Conservation (phyloP, 1,139 yeast species). For the Hyphopichia fennica region DNA sequence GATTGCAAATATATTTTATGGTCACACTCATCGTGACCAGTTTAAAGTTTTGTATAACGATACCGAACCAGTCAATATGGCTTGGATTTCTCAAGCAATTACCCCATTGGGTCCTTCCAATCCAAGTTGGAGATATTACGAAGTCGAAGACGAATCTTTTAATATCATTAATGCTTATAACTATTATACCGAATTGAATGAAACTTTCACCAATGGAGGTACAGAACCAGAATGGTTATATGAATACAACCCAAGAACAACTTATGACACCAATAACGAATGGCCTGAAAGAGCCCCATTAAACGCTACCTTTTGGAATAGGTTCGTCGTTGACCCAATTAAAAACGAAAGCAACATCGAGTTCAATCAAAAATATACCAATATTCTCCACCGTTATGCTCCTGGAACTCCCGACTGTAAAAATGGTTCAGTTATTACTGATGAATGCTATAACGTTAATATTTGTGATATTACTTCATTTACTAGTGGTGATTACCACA, state of each 20-base stretch:
- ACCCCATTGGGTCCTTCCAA: constrained; percentile 61
- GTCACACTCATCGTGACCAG: constrained; percentile 73
- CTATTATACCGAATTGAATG: constrained; percentile 53
- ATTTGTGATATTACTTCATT: constrained; percentile 40
- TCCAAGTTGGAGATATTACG: constrained; percentile 74
- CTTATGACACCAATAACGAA: constrained; percentile 40
- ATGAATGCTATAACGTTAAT: constrained; percentile 39
- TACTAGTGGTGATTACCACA: constrained; percentile 13
- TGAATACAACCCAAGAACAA: constrained; percentile 55
- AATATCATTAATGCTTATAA: constrained; percentile 60
- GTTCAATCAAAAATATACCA: constrained; percentile 48
- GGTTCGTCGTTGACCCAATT: constrained; percentile 33
- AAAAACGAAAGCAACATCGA: constrained; percentile 33
- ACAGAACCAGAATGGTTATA: constrained; percentile 55
- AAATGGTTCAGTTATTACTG: constrained; percentile 28
- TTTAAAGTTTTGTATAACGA: constrained; percentile 55
- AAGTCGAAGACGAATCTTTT: constrained; percentile 64
- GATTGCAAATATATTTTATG: constrained; percentile 68
- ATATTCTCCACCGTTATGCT: constrained; percentile 51
- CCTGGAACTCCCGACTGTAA: constrained; percentile 50
- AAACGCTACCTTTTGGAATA: constrained; percentile 62
- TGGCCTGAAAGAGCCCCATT: constrained; percentile 57
- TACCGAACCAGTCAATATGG: constrained; percentile 50
- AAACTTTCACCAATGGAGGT: constrained; percentile 48
- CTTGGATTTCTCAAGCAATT: constrained; percentile 67